Evolutionary conservation across 495 filamentous ascomycete genomes (phyloP).

Genomic region (Penicillium ucsense): DNA sequence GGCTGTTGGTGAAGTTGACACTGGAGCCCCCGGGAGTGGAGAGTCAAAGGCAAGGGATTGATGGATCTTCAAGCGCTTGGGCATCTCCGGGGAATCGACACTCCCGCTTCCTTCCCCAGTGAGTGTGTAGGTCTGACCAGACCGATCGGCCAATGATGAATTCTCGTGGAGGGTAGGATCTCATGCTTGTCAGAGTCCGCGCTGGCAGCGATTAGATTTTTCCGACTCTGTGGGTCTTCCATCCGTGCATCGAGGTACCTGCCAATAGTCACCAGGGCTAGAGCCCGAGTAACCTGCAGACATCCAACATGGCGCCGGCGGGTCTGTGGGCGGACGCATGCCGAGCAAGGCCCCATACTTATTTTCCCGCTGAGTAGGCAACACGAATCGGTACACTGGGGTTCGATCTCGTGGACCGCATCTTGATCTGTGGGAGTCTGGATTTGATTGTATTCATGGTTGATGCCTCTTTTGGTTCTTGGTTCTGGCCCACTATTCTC

Average conservation of each 20-base stretch:
- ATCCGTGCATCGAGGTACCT: background rate
- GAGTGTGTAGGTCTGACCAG: constrained; percentile 6
- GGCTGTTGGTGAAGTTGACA: background rate
- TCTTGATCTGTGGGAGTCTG: too few species aligned
- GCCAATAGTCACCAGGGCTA: too few species aligned
- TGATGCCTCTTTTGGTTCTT: too few species aligned
- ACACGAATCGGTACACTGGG: too few species aligned
- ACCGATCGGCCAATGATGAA: constrained; percentile 14
- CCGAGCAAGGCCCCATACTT: too few species aligned
- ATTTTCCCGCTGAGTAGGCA: too few species aligned
- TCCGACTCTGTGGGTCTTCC: background rate
- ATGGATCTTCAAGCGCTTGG: constrained; percentile 2
- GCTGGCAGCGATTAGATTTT: background rate
- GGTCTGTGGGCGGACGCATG: too few species aligned
- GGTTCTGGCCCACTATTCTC: too few species aligned
- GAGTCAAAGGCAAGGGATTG: constrained; percentile 7
- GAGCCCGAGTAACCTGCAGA: too few species aligned
- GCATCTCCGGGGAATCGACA: constrained; percentile 7
- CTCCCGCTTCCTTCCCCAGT: constrained; percentile 4
- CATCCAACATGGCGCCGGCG: too few species aligned
- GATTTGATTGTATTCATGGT: too few species aligned
- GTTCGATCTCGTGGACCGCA: too few species aligned
- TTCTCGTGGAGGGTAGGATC: background rate
- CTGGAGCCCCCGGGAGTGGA: background rate
- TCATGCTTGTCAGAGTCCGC: background rate